phyloP scores from a whole-genome alignment of 768 basidiomycete species.

The Mrakia frigida region DNA sequence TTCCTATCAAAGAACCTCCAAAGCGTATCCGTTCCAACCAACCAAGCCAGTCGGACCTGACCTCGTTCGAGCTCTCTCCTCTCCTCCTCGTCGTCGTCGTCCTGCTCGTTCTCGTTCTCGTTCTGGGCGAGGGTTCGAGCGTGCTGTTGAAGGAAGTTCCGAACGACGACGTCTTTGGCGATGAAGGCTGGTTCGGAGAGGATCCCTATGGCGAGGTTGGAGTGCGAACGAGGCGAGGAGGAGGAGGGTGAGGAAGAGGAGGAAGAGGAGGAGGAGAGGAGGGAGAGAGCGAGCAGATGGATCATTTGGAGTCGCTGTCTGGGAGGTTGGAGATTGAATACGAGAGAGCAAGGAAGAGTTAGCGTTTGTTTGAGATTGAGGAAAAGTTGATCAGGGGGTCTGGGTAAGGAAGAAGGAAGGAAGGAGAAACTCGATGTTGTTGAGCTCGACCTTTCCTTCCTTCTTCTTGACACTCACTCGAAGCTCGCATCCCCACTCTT shows the following conservation, averaged over 20 bases:
- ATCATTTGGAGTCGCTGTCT: conserved; percentile 32
- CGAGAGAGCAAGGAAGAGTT: no score
- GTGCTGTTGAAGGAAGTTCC: conserved; percentile 9
- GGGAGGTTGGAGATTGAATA: no score
- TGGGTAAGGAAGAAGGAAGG: no score
- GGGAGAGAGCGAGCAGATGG: conserved; percentile 16
- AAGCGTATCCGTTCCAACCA: conserved; percentile 32
- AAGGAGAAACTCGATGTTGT: no score
- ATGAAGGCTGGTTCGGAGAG: conserved; percentile 29
- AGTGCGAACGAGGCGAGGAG: background rate
- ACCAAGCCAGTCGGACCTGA: conserved; percentile 4
- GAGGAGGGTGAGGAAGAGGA: background rate
- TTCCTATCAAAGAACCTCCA: conserved; percentile 31
- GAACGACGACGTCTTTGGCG: conserved; percentile 27
- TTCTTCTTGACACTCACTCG: conserved; percentile 24
- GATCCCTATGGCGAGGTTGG: conserved; percentile 30
- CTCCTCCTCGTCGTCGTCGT: no score
- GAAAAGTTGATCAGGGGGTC: background rate
- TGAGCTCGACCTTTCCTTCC: no score
- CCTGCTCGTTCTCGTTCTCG: no score
- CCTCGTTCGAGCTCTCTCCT: background rate
- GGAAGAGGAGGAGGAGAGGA: background rate
- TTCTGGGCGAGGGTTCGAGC: background rate
- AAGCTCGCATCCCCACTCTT: conserved; percentile 24
- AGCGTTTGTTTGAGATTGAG: no score